These are phyloP conservation scores for Alternaria sp. DNA, from an alignment of 2,329 filamentous ascomycete species.

Conservation along the genomic window DNA sequence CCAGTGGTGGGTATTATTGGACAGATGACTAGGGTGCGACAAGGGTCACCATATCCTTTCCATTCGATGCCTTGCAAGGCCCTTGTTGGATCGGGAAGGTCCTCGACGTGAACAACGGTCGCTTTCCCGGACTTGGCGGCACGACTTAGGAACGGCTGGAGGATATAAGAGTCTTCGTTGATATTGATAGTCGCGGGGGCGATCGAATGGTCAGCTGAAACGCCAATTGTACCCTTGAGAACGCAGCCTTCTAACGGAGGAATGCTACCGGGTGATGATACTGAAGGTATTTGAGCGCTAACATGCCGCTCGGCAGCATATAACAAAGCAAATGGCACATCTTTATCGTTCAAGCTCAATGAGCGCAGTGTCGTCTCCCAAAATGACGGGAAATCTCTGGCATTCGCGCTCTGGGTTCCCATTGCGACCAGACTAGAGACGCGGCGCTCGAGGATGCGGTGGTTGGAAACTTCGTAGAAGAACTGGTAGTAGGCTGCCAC, in stretches of 20 bases:
- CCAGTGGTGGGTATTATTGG: slow-evolving; percentile 46
- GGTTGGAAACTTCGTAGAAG: slow-evolving; percentile 75
- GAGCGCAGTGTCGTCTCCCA: slow-evolving; percentile 72
- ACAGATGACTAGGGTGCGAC: slow-evolving; percentile 42
- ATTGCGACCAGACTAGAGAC: slow-evolving; percentile 64
- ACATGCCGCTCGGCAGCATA: slow-evolving; percentile 27
- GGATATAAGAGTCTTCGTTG: slow-evolving; percentile 22
- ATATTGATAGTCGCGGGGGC: slow-evolving; percentile 35
- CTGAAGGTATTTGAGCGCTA: slow-evolving; percentile 18
- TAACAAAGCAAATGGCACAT: slow-evolving; percentile 34
- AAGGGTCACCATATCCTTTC: slow-evolving; percentile 45
- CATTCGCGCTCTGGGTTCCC: slow-evolving; percentile 72
- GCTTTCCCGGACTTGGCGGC: slow-evolving; percentile 36
- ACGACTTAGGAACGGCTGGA: slow-evolving; percentile 33
- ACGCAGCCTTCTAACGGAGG: slow-evolving; percentile 20
- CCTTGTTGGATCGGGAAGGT: slow-evolving; percentile 32
- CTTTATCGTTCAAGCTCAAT: slow-evolving; percentile 70
- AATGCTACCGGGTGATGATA: slow-evolving; percentile 22
- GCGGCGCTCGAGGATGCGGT: slow-evolving; percentile 28
- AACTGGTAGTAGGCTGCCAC: slow-evolving; percentile 78
- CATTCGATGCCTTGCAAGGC: slow-evolving; percentile 38
- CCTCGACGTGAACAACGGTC: slow-evolving; percentile 36
- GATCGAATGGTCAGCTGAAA: slow-evolving; percentile 29
- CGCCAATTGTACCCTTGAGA: slow-evolving; percentile 35
- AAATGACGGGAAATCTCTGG: slow-evolving; percentile 71